Conservation (phyloP, 1,284 basidiomycete species). For the Puccinia novopanici region DNA sequence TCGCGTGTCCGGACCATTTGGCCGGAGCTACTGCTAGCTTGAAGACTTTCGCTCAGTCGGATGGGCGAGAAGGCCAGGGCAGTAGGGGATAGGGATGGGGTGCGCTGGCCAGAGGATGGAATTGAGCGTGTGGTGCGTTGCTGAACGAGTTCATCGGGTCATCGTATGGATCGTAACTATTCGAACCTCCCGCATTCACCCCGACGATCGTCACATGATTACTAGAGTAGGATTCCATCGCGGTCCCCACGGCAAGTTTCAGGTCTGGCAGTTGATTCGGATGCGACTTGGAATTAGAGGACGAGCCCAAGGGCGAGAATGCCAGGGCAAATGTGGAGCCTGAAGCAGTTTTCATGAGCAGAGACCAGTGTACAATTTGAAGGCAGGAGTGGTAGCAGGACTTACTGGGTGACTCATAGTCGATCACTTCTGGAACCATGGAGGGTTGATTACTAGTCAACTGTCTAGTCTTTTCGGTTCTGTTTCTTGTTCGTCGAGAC, state of each 20-base stretch:
- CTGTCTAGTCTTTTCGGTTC: background rate
- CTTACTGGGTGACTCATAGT: slow-evolving; percentile 36
- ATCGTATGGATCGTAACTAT: slow-evolving; percentile 44
- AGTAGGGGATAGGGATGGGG: slow-evolving; percentile 47
- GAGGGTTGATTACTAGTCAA: background rate
- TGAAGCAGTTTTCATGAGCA: no score
- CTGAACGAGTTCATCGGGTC: slow-evolving; percentile 26
- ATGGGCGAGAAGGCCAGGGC: slow-evolving; percentile 39
- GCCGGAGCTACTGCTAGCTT: slow-evolving; percentile 26
- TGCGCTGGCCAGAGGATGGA: slow-evolving; percentile 35
- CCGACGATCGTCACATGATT: slow-evolving; percentile 48
- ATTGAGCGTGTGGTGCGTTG: slow-evolving; percentile 12
- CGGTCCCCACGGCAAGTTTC: slow-evolving; percentile 36
- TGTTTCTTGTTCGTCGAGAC: no score
- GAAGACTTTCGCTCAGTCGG: slow-evolving; percentile 35
- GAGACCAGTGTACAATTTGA: background rate
- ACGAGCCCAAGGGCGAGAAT: slow-evolving; percentile 33
- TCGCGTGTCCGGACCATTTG: slow-evolving; percentile 40
- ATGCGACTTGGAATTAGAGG: slow-evolving; percentile 36
- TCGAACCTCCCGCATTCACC: background rate
- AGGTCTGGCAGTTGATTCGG: slow-evolving; percentile 25
- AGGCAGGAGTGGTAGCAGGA: background rate
- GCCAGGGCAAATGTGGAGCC: slow-evolving; percentile 40
- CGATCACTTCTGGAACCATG: slow-evolving; percentile 24
- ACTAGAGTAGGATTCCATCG: slow-evolving; percentile 35